Evolutionary conservation across 805 yeast genomes (phyloP).

Genomic region (Zygoascus bituminiphila): DNA sequence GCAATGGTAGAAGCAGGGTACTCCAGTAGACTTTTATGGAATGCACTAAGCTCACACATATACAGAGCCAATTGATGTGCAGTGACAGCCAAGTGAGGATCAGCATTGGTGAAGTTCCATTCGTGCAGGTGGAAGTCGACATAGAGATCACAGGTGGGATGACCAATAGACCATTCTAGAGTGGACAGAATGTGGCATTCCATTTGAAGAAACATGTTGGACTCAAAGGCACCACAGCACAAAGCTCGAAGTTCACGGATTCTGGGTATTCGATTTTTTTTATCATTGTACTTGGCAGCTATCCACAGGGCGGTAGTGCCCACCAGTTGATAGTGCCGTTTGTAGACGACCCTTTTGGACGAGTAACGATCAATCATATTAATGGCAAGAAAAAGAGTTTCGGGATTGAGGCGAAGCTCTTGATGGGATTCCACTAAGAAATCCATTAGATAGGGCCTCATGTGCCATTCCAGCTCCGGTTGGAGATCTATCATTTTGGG

Average conservation of each 20-base stretch:
- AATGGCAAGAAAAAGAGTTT: constrained; percentile 58
- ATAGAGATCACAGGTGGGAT: constrained; percentile 48
- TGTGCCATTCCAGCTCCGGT: constrained; percentile 71
- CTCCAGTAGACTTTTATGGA: constrained; percentile 24
- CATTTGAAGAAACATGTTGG: constrained; percentile 61
- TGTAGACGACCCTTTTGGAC: constrained; percentile 73
- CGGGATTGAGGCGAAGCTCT: constrained; percentile 55
- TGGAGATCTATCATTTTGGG: constrained; percentile 68
- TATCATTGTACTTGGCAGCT: constrained; percentile 75
- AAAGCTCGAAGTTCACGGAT: constrained; percentile 60
- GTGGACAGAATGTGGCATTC: constrained; percentile 65
- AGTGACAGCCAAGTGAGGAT: neutral
- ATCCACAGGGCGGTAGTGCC: constrained; percentile 92
- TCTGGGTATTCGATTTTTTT: constrained; percentile 67
- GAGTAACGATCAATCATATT: constrained; percentile 86
- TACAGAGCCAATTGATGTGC: constrained; percentile 24
- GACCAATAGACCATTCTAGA: constrained; percentile 63
- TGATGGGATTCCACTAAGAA: constrained; percentile 62
- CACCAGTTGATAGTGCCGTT: constrained; percentile 82
- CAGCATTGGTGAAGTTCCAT: neutral
- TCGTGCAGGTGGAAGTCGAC: constrained; percentile 20
- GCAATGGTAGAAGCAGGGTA: constrained; percentile 28
- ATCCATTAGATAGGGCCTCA: constrained; percentile 70
- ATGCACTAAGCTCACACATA: constrained; percentile 31
- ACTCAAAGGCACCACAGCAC: constrained; percentile 60